Conservation (phyloP, 257 asterid species). For the Penstemon newberryi region DNA sequence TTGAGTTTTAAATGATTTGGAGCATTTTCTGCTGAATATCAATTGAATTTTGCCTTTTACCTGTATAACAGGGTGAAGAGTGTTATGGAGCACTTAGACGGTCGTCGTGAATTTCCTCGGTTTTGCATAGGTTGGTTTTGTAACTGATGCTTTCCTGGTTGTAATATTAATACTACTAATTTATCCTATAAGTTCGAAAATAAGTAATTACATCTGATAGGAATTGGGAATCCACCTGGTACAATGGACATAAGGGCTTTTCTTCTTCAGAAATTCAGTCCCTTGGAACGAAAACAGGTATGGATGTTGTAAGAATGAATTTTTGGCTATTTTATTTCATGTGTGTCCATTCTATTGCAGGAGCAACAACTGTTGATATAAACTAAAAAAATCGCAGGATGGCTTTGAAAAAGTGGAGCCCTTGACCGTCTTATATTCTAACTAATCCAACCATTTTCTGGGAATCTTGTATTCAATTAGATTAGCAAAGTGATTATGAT, state of each 20-base stretch:
- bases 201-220: conserved; percentile 35
- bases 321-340: not conserved
- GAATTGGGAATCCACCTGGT: conserved; percentile 94
- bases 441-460: not conserved
- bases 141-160: conserved; percentile 8
- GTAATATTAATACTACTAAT: conserved; percentile 9
- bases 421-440: not conserved
- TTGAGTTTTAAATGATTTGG: not conserved
- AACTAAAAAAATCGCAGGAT: not conserved
- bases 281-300: conserved; percentile 75
- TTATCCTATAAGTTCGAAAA: not conserved
- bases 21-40: conserved; percentile 20
- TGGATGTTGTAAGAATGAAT: not conserved
- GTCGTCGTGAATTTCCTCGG: conserved; percentile 86
- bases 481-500: not conserved
- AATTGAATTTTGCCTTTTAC: not conserved
- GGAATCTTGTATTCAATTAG: not conserved
- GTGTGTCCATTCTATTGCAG: not conserved
- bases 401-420: no score
- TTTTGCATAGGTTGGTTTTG: conserved; percentile 73
- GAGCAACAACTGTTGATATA: not conserved
- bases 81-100: conserved; percentile 87
- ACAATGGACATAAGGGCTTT: conserved; percentile 91
- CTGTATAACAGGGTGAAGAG: conserved; percentile 70
- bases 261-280: conserved; percentile 91